Evolutionary conservation across 805 yeast genomes (phyloP).

Genomic region (Naumovozyma dairenensis): DNA sequence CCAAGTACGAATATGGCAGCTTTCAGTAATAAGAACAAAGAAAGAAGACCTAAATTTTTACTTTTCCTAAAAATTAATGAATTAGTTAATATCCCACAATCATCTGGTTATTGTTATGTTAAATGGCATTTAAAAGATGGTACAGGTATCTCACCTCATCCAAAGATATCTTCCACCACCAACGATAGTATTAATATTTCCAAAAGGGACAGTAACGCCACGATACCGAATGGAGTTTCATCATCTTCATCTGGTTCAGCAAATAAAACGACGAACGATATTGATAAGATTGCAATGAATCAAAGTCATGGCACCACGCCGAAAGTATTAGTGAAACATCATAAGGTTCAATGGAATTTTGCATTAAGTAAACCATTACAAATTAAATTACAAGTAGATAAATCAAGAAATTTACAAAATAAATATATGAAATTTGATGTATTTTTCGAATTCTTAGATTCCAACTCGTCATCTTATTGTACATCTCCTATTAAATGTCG

Average conservation of each 20-base stretch:
- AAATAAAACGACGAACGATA: constrained; percentile 11
- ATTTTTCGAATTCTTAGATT: constrained; percentile 30
- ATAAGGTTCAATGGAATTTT: constrained; percentile 43
- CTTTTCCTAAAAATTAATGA: constrained; percentile 53
- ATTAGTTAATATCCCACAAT: constrained; percentile 75
- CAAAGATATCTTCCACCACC: constrained; percentile 2
- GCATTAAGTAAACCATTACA: constrained; percentile 28
- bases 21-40: constrained; percentile 17
- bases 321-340: constrained; percentile 37
- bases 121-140: constrained; percentile 52
- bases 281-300: constrained; percentile 10
- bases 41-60: constrained; percentile 50
- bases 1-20: constrained; percentile 1
- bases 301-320: constrained; percentile 34
- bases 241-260: constrained; percentile 17
- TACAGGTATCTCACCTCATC: constrained; percentile 20
- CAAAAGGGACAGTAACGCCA: no score
- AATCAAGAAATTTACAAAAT: constrained; percentile 28
- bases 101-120: constrained; percentile 56
- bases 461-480: neutral
- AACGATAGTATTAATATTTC: neutral
- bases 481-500: neutral
- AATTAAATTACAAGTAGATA: constrained; percentile 35
- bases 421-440: constrained; percentile 36
- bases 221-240: constrained; percentile 24